These are phyloP conservation scores for Nicotiana attenuata DNA, from an alignment of 257 asterid species.

Conservation along the genomic window DNA sequence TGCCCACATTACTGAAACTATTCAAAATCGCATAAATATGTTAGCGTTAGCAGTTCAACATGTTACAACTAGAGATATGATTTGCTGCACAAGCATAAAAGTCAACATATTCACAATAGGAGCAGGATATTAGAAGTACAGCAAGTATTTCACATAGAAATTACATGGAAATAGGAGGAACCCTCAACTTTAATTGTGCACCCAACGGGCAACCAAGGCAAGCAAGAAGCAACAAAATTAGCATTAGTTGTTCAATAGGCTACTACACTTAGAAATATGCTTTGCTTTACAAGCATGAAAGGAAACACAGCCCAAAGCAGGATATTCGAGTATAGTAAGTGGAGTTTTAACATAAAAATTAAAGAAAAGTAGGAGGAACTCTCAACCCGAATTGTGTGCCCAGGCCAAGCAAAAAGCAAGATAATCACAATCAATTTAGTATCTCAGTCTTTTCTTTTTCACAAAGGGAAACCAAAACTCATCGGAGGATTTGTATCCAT, in stretches of 20 bases:
- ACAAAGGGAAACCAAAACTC: not conserved
- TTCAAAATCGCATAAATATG: not conserved
- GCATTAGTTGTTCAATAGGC: not conserved
- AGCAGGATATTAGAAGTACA: not conserved
- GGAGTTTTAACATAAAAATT: not conserved
- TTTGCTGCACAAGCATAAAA: not conserved
- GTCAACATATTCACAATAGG: not conserved
- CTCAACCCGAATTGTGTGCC: not conserved
- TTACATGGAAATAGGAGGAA: not conserved
- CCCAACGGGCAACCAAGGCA: not conserved
- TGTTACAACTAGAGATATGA: not conserved
- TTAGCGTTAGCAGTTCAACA: not conserved
- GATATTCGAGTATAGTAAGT: not conserved
- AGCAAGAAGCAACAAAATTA: not conserved
- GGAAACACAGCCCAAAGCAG: not conserved
- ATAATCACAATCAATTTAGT: conserved; percentile 1
- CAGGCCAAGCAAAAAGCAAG: not conserved
- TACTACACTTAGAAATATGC: not conserved
- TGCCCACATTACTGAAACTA: not conserved
- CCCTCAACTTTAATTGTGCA: not conserved
- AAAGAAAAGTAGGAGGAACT: not conserved
- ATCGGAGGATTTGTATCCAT: not conserved
- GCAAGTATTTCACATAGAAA: not conserved
- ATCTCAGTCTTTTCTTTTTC: not conserved
- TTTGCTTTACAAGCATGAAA: not conserved